Evolutionary conservation across 2,329 filamentous ascomycete genomes (phyloP), one percentile per base, ranked within the genome.

Genomic region (Sordariomycetes sp.): DNA sequence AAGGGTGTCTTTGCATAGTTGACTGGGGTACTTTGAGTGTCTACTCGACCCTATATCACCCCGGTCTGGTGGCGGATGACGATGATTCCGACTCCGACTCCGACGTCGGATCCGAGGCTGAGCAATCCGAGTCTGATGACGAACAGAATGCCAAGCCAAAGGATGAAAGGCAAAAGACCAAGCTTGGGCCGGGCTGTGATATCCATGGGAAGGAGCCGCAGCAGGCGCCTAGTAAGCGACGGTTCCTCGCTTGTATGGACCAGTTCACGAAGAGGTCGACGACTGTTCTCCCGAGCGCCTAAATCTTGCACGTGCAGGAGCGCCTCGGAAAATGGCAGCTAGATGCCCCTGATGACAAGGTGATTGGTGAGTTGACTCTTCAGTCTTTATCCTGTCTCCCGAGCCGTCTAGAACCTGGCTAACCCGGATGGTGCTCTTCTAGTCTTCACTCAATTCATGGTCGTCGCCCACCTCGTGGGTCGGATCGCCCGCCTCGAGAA

Each of bases 361-460:
- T 71, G 3, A 70, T 75, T 17, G 63, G 72, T 71, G 61, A 62
- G 66, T 57, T 1, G 3, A 6, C 7, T 2, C 5, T 25, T 32
- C 2, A 1, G 36, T 20, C 28, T 0, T 1, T 0, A 0, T 1
- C 10, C n/a, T 12, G n/a, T 17, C 5, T 42, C 13, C 36, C 13
- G 10, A 8, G 10, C 6, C 3, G 12, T 3, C 6, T 17, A 7
- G 17, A 3, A 17, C 6, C 1, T 15, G 12, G 25, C 51, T 55
- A 22, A 58, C 51, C 2, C 0, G 1, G 0, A 1, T 17, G 0
- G 22, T 42, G 13, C 13, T 48, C 3, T 10, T 3, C 13, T 10
- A 72, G 72, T 74, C 8, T 75, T 72, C 25, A 61, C 62, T 0
- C 62, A 69, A n/a, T 74, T 69, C 48, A 60, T 69, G 2, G 60